Evolutionary conservation across 345 rosid species (phyloP), one percentile per base, ranked within the genome.

Genomic region (Boechera retrofracta): DNA sequence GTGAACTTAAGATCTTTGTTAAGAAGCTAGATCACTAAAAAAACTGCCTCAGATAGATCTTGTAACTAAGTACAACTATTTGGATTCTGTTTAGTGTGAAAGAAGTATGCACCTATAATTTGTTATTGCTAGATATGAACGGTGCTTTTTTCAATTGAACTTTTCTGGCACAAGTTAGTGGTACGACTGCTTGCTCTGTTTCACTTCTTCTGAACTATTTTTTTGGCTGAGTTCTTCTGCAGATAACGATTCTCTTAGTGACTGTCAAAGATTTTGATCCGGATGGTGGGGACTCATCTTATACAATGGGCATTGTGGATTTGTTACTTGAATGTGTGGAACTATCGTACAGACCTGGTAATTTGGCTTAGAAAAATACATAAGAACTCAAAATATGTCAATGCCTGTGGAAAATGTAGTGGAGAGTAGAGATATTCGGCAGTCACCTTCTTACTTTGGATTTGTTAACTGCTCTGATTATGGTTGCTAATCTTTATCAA

Each of bases 251-350:
- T 82, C 96, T 94, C 68, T 63, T 94, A 68, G 87, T 81, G 91
- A 91, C 98, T 67, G 87, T 94, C 75, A 94, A 94, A 82, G 92
- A 91, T 87, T 94, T 92, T 76, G 86, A 89, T 83, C 91, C 96
- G 53, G 92, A 83, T 55, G 82, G 80, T 77, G 96, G 98, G 62
- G 98, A 94, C 82, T 72, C 99, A 72, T 88, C 91, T 65, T 90
- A 90, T 76, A 92, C 97, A 54, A 89, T 92, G 91, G 92, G 97
- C 77, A 89, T 94, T 65, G 99, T 90, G 80, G 99, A 92, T 79
- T 86, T 94, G 85, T 81, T 94, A 87, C 99, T 94, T 81, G 94
- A 90, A 86, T 94, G 99, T 62, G 99, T 90, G 79, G 97, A 92
- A 73, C 82, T 94, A 71, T 94, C 99, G 32, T 88, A 90, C 79